Conservation (phyloP, 495 filamentous ascomycete genomes). For the Cercophora scortea region DNA sequence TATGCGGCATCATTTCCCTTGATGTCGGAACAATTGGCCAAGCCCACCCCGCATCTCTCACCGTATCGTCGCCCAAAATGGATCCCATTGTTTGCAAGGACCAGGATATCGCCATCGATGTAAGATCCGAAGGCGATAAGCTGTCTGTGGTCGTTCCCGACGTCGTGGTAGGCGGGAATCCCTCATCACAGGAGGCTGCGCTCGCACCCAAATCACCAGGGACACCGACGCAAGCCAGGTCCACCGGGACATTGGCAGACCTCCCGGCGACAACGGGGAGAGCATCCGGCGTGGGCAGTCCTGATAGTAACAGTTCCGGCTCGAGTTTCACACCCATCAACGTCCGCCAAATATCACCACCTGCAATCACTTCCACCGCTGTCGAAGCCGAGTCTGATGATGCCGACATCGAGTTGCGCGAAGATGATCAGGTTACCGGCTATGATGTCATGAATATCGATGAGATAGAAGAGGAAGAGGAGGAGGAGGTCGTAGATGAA, state of each 20-base stretch:
- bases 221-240: no score
- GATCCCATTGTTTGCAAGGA: not conserved
- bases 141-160: no score
- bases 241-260: no score
- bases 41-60: not conserved
- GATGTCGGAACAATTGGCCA: not conserved
- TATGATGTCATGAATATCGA: not conserved
- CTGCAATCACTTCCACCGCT: not conserved
- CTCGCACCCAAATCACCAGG: no score
- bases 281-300: not conserved
- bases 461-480: slow-evolving; percentile 5
- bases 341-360: slow-evolving; percentile 13
- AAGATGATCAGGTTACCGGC: not conserved
- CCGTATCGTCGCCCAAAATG: not conserved
- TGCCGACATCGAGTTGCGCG: not conserved
- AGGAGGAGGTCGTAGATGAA: slow-evolving; percentile 5
- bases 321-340: slow-evolving; percentile 28
- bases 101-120: not conserved
- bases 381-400: not conserved
- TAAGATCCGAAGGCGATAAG: no score
- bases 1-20: not conserved
- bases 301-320: slow-evolving; percentile 8
- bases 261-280: no score
- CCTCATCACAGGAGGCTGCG: no score
- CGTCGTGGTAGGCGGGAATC: no score